Conservation (phyloP, 441 rosid genomes). For the Pelargonium cotyledonis region DNA sequence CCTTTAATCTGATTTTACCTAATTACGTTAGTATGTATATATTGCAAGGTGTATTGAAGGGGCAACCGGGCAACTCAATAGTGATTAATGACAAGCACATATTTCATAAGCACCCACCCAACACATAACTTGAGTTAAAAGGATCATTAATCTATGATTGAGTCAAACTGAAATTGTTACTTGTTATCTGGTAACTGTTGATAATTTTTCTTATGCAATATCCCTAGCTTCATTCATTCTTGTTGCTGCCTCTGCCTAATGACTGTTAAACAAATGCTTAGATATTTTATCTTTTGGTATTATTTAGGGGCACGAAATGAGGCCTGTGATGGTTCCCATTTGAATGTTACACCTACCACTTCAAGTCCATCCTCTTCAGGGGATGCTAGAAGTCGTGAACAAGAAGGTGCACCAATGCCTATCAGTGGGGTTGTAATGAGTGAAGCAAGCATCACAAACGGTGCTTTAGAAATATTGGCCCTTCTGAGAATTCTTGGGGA, state of each 20-base stretch:
- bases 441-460: conserved; percentile 47
- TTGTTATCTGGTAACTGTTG: not conserved
- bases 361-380: conserved; percentile 40
- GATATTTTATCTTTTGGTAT: conserved; percentile 20
- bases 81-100: no score
- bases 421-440: conserved; percentile 40
- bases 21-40: no score
- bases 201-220: not conserved
- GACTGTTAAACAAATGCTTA: conserved; percentile 16
- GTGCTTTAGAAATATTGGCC: conserved; percentile 63
- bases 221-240: not conserved
- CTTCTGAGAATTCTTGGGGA: conserved; percentile 82
- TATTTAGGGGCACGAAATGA: conserved; percentile 66
- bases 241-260: conserved; percentile 9
- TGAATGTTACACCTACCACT: conserved; percentile 43
- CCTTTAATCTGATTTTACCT: no score
- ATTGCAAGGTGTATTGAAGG: no score
- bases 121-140: no score
- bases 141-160: no score
- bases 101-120: no score
- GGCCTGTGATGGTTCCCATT: conserved; percentile 60
- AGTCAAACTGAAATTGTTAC: no score
- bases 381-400: conserved; percentile 53
- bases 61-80: no score
- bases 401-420: conserved; percentile 49